Percentiles rank a stretch among this genome's conserved stretches.
These are phyloP conservation scores for Ophiobolus disseminans DNA, from an alignment of 2,329 filamentous ascomycete genomes.

Conservation along the genomic window DNA sequence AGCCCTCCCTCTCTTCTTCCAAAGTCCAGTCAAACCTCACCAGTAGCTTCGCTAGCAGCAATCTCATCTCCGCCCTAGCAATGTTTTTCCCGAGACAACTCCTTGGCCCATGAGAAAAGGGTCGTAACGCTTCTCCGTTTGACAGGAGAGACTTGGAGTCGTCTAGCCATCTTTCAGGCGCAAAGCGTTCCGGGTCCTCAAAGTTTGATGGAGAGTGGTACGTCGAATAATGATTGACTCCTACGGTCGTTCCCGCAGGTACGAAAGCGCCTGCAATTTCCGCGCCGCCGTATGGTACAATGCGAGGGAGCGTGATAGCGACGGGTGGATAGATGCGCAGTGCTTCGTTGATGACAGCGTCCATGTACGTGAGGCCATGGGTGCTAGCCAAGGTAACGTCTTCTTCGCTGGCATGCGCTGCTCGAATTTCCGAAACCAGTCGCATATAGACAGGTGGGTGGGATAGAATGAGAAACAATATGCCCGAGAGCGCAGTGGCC, in stretches of 20 bases:
- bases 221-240: conserved; percentile 24
- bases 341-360: conserved; percentile 46
- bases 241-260: conserved; percentile 24
- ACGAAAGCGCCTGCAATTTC: conserved; percentile 18
- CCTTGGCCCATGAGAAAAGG: background rate
- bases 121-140: background rate
- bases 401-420: conserved; percentile 16
- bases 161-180: conserved; percentile 44
- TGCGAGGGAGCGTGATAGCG: conserved; percentile 15
- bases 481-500: conserved; percentile 21
- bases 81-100: background rate
- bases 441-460: conserved; percentile 18
- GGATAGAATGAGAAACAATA: conserved; percentile 28
- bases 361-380: conserved; percentile 34
- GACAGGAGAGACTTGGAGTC: background rate
- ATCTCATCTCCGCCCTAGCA: conserved; percentile 39
- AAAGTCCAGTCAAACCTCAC: conserved; percentile 47
- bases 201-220: conserved; percentile 47
- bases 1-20: conserved; percentile 16
- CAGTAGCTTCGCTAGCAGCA: conserved; percentile 42
- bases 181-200: conserved; percentile 29
- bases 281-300: conserved; percentile 20
- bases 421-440: conserved; percentile 21
- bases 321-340: conserved; percentile 50
- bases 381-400: conserved; percentile 25